Percentiles rank a stretch among this genome's conserved stretches.
Conservation (phyloP, 306 rosid species). For the Gillenia trifoliata region DNA sequence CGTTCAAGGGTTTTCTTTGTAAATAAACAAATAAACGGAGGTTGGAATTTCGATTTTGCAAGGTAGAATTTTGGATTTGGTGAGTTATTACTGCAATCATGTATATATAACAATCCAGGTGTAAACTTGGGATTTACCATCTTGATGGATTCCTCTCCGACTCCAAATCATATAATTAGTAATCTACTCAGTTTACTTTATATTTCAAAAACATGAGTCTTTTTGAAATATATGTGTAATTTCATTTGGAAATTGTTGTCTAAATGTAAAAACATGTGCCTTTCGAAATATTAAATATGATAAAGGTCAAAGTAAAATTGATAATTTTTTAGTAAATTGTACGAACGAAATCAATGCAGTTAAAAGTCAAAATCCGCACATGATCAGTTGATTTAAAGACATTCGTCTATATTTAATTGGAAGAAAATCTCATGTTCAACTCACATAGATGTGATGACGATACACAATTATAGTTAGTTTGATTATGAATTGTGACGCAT, state of each 20-base stretch:
- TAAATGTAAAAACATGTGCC: neutral
- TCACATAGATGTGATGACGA: too few species aligned
- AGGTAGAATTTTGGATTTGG: neutral
- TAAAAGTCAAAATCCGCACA: too few species aligned
- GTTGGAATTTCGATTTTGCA: neutral
- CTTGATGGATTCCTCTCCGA: too few species aligned
- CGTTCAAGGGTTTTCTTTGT: neutral
- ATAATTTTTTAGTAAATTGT: too few species aligned
- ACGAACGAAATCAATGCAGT: too few species aligned
- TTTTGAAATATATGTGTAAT: too few species aligned
- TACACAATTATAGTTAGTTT: too few species aligned
- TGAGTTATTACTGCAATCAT: neutral
- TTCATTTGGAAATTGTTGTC: neutral
- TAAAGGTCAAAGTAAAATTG: neutral
- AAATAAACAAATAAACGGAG: neutral
- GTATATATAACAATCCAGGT: neutral
- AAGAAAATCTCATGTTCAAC: too few species aligned
- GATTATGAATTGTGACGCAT: accelerated
- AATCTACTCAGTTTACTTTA: too few species aligned
- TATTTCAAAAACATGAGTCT: too few species aligned
- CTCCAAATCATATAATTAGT: too few species aligned
- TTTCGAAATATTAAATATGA: neutral
- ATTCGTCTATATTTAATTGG: neutral
- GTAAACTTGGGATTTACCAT: neutral
- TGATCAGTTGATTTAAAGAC: too few species aligned